phyloP scores from a whole-genome alignment of 768 basidiomycete genomes.

The Amanita rubescens region DNA sequence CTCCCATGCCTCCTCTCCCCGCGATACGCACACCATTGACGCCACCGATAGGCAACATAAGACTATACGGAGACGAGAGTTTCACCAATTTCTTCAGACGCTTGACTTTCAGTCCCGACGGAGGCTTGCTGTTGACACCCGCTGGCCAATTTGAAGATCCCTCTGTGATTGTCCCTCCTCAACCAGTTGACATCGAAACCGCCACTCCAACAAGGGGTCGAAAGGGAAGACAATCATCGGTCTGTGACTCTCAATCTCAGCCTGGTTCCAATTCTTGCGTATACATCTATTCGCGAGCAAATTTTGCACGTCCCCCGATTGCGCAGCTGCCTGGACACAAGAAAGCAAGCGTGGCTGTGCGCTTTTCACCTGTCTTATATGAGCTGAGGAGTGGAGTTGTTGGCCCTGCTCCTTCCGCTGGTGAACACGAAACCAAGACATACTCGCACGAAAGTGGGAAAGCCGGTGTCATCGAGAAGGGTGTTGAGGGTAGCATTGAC shows the following conservation, averaged over 20 bases:
- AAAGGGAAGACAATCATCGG: conserved; percentile 35
- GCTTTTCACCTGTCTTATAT: conserved; percentile 90
- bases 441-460: conserved; percentile 20
- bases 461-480: conserved; percentile 42
- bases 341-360: conserved; percentile 89
- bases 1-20: conserved; percentile 88
- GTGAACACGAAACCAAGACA: conserved; percentile 20
- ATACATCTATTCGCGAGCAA: conserved; percentile 93
- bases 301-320: conserved; percentile 87
- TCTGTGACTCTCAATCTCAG: conserved; percentile 26
- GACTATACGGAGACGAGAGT: conserved; percentile 92
- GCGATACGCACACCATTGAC: conserved; percentile 76
- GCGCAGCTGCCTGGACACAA: conserved; percentile 96
- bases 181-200: conserved; percentile 24
- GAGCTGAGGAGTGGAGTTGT: conserved; percentile 67
- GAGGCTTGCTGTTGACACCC: conserved; percentile 87
- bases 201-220: conserved; percentile 50
- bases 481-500: conserved; percentile 50
- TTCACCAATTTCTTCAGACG: conserved; percentile 95
- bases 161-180: conserved; percentile 37
- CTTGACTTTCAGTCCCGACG: conserved; percentile 91
- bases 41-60: conserved; percentile 53
- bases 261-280: conserved; percentile 56
- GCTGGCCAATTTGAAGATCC: conserved; percentile 98
- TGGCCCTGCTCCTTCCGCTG: conserved; percentile 26